A percentile compares a stretch with the other conserved stretches of the same genome.
Evolutionary conservation across 2,329 filamentous ascomycete species (phyloP).

Genomic region (Epichloe sibirici): DNA sequence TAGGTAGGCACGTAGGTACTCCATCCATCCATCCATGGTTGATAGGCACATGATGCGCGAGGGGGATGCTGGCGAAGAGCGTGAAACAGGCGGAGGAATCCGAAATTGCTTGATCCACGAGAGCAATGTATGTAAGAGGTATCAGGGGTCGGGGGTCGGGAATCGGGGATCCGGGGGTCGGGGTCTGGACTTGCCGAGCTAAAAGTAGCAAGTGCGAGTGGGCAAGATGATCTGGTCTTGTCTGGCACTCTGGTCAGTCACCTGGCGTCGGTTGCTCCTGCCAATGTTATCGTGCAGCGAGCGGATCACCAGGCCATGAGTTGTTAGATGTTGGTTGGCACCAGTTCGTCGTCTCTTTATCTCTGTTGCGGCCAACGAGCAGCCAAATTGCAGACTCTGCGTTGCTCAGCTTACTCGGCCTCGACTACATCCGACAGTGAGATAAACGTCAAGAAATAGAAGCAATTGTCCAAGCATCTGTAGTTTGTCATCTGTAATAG

Average conservation of each 20-base stretch:
- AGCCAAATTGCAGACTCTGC: too few species aligned
- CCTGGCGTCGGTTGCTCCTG: not conserved
- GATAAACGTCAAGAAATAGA: too few species aligned
- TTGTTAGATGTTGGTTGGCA: too few species aligned
- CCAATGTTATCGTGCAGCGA: not conserved
- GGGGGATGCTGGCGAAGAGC: not conserved
- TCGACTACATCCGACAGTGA: too few species aligned
- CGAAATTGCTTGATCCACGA: conserved; percentile 1
- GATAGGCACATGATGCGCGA: not conserved
- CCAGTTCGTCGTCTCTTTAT: too few species aligned
- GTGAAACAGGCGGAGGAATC: not conserved
- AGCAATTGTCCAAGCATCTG: too few species aligned
- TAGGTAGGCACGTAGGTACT: too few species aligned
- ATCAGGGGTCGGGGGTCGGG: not conserved
- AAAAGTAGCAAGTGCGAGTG: not conserved
- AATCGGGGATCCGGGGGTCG: not conserved
- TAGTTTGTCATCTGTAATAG: too few species aligned
- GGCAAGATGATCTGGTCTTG: not conserved
- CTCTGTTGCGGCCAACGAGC: too few species aligned
- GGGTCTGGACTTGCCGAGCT: not conserved
- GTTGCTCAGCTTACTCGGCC: too few species aligned
- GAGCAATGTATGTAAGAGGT: not conserved
- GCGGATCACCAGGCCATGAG: not conserved
- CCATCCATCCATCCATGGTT: not conserved
- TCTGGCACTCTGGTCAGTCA: not conserved